Evolutionary conservation across 345 rosid genomes (phyloP).

Genomic region (Nasturtium officinale): DNA sequence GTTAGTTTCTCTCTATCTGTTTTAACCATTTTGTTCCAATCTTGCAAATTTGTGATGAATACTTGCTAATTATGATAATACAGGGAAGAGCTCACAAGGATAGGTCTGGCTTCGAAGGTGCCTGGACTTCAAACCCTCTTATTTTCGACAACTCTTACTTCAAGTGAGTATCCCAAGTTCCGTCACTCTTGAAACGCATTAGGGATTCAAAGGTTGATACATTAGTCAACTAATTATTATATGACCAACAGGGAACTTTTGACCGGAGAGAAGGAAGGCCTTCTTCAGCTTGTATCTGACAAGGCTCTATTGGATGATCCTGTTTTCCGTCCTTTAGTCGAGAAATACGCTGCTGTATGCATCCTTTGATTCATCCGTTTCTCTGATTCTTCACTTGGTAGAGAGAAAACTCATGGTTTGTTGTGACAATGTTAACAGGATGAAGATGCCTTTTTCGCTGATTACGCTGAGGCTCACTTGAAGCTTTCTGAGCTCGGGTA

Average conservation of each 20-base stretch:
- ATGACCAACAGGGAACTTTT: constrained; percentile 66
- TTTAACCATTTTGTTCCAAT: background rate
- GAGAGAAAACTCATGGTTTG: background rate
- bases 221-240: background rate
- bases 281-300: constrained; percentile 77
- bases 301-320: constrained; percentile 82
- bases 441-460: constrained; percentile 90
- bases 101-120: constrained; percentile 95
- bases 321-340: constrained; percentile 84
- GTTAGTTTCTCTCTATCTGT: constrained; percentile 45
- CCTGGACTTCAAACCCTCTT: constrained; percentile 90
- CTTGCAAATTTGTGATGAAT: background rate
- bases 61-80: constrained; percentile 9
- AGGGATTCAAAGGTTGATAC: constrained; percentile 1
- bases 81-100: constrained; percentile 98
- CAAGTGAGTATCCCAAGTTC: constrained; percentile 52
- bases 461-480: constrained; percentile 77
- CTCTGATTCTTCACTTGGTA: background rate
- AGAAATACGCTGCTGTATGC: constrained; percentile 83
- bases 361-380: background rate
- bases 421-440: constrained; percentile 52
- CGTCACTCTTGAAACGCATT: background rate
- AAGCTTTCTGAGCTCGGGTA: constrained; percentile 99
- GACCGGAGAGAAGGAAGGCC: constrained; percentile 83
- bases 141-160: constrained; percentile 93